Percentiles rank a stretch among this genome's conserved stretches.
Evolutionary conservation across 1,284 basidiomycete species (phyloP).

Genomic region (Papiliotrema laurentii): DNA sequence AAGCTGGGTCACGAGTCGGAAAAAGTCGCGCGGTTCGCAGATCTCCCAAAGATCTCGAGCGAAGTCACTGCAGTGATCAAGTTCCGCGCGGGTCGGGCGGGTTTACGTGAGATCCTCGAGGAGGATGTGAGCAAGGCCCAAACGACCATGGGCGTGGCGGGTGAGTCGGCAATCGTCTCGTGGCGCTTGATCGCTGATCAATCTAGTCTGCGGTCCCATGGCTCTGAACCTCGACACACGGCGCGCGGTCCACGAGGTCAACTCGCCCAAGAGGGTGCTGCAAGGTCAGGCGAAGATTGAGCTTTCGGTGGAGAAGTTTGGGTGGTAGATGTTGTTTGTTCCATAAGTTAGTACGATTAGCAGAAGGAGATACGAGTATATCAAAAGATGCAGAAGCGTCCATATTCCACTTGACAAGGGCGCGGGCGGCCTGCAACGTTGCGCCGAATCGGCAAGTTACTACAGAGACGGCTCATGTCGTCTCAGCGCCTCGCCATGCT

Average conservation of each 20-base stretch:
- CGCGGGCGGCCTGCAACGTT: too few relatives aligned
- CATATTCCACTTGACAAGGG: too few relatives aligned
- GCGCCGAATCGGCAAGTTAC: too few relatives aligned
- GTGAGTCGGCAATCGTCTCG: background rate
- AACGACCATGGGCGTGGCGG: slow-evolving; percentile 3
- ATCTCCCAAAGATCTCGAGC: background rate
- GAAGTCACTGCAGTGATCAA: background rate
- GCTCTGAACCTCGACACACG: slow-evolving; percentile 15
- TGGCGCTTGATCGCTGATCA: slow-evolving; percentile 5
- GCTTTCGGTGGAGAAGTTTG: slow-evolving; percentile 28
- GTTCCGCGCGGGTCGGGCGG: slow-evolving; percentile 13
- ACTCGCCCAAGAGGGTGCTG: slow-evolving; percentile 13
- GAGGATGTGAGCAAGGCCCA: slow-evolving; percentile 5
- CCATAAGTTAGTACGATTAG: too few relatives aligned
- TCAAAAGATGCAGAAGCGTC: background rate
- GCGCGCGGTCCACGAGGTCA: slow-evolving; percentile 17
- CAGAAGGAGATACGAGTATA: too few relatives aligned
- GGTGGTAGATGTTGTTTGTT: slow-evolving; percentile 25
- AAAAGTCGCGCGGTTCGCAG: background rate
- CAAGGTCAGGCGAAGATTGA: slow-evolving; percentile 22
- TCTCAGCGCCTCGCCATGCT: too few relatives aligned
- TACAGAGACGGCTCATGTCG: too few relatives aligned
- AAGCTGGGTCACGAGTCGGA: background rate
- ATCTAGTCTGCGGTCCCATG: slow-evolving; percentile 24
- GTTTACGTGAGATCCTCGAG: slow-evolving; percentile 8